Conservation (phyloP, 176 grass and related monocot species). For the Rhynchospora breviuscula region DNA sequence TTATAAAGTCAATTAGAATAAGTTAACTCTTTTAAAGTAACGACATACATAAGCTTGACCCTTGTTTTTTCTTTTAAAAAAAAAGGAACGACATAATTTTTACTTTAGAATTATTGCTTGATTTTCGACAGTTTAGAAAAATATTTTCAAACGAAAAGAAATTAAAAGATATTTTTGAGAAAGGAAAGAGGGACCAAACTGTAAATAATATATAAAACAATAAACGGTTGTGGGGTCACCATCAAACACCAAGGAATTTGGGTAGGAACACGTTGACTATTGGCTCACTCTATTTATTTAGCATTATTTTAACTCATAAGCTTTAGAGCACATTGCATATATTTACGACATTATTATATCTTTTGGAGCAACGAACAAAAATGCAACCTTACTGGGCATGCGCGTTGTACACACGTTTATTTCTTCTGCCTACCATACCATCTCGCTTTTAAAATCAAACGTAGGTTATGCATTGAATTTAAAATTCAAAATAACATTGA, state of each 20-base stretch:
- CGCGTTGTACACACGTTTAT: neutral
- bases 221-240: neutral
- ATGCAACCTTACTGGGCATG: neutral
- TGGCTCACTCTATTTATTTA: neutral
- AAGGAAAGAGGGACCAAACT: neutral
- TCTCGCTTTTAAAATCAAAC: neutral
- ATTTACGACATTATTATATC: neutral
- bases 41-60: no score
- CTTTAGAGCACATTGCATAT: neutral
- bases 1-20: no score
- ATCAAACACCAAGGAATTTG: conserved; percentile 7
- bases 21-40: no score
- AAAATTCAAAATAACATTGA: neutral
- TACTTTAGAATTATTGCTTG: no score
- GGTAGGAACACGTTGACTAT: neutral
- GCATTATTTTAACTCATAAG: neutral
- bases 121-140: no score
- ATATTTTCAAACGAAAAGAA: no score
- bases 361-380: neutral
- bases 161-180: neutral
- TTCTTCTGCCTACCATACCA: neutral
- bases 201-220: no score
- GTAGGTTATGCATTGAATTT: neutral
- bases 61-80: no score
- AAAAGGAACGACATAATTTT: no score